Base-by-base conservation (phyloP, 148 eudicot species). In the Polygonum aviculare region DNA sequence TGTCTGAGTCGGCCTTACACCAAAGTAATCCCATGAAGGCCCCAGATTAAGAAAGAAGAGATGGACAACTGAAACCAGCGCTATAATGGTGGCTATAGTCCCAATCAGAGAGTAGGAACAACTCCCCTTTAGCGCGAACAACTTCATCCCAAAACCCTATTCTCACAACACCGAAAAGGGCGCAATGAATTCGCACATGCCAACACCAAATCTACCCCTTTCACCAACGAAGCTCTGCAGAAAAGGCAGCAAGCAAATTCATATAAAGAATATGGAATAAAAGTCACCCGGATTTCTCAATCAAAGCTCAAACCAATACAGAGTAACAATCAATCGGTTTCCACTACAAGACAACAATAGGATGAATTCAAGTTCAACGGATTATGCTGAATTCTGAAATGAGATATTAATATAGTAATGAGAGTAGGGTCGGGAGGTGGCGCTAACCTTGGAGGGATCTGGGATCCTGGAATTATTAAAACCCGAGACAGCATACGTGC, bases 91-190 rank as follows among this genome's bases (percentile, higher is more conserved):
- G 78, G 88, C 90, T 85, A 84, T 72, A 36, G 83, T 60, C 16
- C 81, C 81, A 76, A 84, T 83, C 12, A 88, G 81, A 80, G 91
- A 83, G 88, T 91, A 86, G 36, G 90, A 86, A 72, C 91, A 87
- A 79, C 75, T 79, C 84, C 87, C 81, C 77, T 89, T 90, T 81
- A 85, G 88, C 74, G 80, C 11, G 40, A 82, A 70, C 55, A 81
- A 65, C 93, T 86, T 90, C 74, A 77, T 86, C 83, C 69, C 54
- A 57, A 70, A 74, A 78, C 52, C 40, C 77, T 71, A 75, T 49
- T 79, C 72, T 45, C 70, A 47, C 44, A 57, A 39, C 67, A 78
- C 78, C 33, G 77, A 69, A 21, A 49, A 74, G 4, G 22, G 11
- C 55, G 74, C n/a, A 74, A 82, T 49, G 40, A 70, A 14, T 33